A percentile compares a stretch with the other conserved stretches of the same genome.
Conservation (phyloP, 2,329 filamentous ascomycete species). For the Aureobasidium sp. region DNA sequence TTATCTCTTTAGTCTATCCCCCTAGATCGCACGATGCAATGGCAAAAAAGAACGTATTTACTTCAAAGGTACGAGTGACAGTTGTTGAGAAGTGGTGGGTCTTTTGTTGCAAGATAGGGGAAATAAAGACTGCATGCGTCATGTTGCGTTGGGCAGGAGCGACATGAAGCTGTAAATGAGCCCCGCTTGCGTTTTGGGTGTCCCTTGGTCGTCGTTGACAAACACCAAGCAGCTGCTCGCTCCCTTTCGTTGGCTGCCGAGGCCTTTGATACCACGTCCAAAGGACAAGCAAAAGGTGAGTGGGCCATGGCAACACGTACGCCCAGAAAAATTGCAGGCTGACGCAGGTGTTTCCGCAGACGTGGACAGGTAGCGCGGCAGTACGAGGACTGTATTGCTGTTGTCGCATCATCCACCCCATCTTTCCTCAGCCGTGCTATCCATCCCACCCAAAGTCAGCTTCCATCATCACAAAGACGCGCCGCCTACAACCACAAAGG, state of each 20-base stretch:
- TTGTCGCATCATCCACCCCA: neutral
- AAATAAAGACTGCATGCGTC: neutral
- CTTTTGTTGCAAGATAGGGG: no score
- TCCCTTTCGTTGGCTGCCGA: neutral
- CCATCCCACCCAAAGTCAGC: conserved; percentile 3
- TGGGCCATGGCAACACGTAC: neutral
- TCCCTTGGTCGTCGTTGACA: neutral
- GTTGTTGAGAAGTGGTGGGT: neutral
- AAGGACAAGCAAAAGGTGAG: neutral
- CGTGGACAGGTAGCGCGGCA: neutral
- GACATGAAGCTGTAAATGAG: neutral
- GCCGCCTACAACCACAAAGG: neutral
- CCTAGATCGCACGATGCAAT: conserved; percentile 13
- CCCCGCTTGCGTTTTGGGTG: neutral
- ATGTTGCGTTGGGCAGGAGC: neutral
- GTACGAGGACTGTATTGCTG: neutral
- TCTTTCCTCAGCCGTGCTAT: neutral
- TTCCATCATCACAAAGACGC: neutral
- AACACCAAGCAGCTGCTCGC: neutral
- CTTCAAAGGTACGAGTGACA: neutral
- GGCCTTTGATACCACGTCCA: neutral
- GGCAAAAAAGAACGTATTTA: conserved; percentile 12
- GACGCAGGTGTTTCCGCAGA: neutral
- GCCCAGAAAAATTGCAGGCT: neutral
- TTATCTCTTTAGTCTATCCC: conserved; percentile 2